Evolutionary conservation across 2,329 filamentous ascomycete genomes (phyloP).

Genomic region (Septoria petroselini): DNA sequence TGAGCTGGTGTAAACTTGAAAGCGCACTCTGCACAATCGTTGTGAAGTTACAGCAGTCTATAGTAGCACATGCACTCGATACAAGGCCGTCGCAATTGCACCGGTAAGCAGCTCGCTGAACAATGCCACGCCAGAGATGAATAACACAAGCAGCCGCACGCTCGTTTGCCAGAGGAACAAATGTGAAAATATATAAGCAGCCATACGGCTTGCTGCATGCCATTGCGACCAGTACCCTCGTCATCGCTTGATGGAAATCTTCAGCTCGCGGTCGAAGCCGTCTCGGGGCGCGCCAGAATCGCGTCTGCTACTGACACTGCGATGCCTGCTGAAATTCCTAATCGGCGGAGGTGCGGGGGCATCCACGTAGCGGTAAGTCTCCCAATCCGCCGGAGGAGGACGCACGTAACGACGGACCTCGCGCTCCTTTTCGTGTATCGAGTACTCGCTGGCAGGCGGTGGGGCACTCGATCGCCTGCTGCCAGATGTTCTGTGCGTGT

Average conservation of each 20-base stretch:
- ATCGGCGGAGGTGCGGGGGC: conserved; percentile 29
- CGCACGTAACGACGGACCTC: conserved; percentile 42
- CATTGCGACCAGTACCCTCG: background rate
- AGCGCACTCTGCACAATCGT: background rate
- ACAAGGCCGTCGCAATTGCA: background rate
- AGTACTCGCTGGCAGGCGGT: conserved; percentile 36
- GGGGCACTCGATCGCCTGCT: conserved; percentile 15
- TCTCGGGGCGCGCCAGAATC: conserved; percentile 9
- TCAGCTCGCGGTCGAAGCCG: conserved; percentile 14
- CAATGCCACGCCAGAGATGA: background rate
- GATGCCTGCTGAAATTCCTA: conserved; percentile 17
- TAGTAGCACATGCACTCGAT: background rate
- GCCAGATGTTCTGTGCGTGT: conserved; percentile 1
- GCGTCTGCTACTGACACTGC: conserved; percentile 25
- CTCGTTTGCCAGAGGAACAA: background rate
- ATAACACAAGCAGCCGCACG: background rate
- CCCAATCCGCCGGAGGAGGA: conserved; percentile 41
- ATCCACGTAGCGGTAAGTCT: conserved; percentile 49
- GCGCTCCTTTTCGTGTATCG: conserved; percentile 45
- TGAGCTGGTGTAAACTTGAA: background rate
- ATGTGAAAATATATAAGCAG: background rate
- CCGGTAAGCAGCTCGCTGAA: background rate
- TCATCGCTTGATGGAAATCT: conserved; percentile 16
- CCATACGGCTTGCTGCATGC: background rate
- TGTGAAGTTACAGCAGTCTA: background rate